Percentiles rank a stretch among this genome's conserved stretches.
phyloP scores from a whole-genome alignment of 2,329 filamentous ascomycete species.

The Microdochium bolleyi region DNA sequence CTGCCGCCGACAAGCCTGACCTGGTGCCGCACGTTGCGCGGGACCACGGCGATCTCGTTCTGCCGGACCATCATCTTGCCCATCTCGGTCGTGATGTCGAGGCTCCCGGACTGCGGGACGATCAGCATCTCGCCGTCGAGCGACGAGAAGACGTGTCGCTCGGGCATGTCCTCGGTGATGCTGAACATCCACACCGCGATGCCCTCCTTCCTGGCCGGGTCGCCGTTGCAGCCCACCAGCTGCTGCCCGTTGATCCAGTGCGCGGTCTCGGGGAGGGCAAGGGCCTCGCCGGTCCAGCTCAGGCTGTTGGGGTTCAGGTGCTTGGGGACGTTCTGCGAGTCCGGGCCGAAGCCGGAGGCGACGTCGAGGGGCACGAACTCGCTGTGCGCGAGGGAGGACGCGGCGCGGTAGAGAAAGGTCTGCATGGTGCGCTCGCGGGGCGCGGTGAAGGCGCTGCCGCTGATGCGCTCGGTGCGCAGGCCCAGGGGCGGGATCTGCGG shows the following conservation, averaged over 20 bases:
- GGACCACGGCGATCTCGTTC: constrained; percentile 71
- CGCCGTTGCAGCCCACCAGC: constrained; percentile 70
- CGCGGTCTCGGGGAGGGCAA: constrained; percentile 53
- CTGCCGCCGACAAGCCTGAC: constrained; percentile 56
- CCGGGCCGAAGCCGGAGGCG: constrained; percentile 8
- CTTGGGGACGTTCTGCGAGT: constrained; percentile 23
- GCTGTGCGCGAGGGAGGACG: constrained; percentile 55
- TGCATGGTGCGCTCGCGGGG: constrained; percentile 62
- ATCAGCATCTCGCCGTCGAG: constrained; percentile 75
- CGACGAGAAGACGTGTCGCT: constrained; percentile 73
- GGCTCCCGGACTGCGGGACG: constrained; percentile 63
- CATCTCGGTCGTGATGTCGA: constrained; percentile 73
- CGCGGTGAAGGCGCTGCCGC: constrained; percentile 64
- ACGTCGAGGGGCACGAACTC: constrained; percentile 41
- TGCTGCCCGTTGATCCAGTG: constrained; percentile 54
- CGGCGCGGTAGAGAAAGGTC: constrained; percentile 64
- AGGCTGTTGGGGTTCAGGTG: constrained; percentile 76
- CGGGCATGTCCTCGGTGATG: constrained; percentile 68
- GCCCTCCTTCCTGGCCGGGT: constrained; percentile 70
- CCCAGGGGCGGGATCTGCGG: constrained; percentile 74
- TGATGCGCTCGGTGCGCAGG: constrained; percentile 75
- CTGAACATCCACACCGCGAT: constrained; percentile 76
- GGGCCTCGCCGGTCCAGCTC: constrained; percentile 72
- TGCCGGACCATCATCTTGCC: constrained; percentile 68
- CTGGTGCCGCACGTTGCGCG: constrained; percentile 65